Conservation (phyloP, 108 stramenopile species). For the Chaetoceros tenuissimus region DNA sequence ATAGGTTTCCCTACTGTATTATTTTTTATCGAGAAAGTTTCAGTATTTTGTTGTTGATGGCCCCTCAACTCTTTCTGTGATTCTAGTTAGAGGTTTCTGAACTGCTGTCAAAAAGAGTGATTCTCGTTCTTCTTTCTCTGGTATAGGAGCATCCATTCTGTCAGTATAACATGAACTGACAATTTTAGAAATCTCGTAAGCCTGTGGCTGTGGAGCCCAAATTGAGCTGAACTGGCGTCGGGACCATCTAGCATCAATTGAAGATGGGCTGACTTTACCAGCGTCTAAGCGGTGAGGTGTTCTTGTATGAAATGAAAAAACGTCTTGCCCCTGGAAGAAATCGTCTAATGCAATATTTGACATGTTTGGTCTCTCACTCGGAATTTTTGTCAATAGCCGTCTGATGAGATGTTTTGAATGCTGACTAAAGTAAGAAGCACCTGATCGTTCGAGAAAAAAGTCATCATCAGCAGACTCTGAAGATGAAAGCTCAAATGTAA, state of each 20-base stretch:
- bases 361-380: constrained; percentile 46
- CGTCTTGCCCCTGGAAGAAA: constrained; percentile 57
- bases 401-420: constrained; percentile 43
- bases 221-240: constrained; percentile 81
- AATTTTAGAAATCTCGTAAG: constrained; percentile 37
- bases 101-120: neutral
- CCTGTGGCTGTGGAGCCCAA: constrained; percentile 80
- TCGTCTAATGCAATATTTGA: constrained; percentile 28
- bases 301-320: constrained; percentile 43
- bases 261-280: constrained; percentile 49
- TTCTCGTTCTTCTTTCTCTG: neutral
- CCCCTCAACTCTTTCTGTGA: no score
- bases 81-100: neutral
- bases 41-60: no score
- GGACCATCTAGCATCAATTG: constrained; percentile 66
- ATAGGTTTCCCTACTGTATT: no score
- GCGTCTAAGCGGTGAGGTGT: constrained; percentile 51
- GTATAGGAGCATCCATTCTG: no score
- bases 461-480: constrained; percentile 8
- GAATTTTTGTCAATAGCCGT: constrained; percentile 29
- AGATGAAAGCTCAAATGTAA: constrained; percentile 53
- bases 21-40: no score
- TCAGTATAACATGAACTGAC: no score
- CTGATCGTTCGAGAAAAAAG: constrained; percentile 43
- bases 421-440: constrained; percentile 16